phyloP scores from a whole-genome alignment of 2,329 filamentous ascomycete species.

The Dothidotthia symphoricarpi region DNA sequence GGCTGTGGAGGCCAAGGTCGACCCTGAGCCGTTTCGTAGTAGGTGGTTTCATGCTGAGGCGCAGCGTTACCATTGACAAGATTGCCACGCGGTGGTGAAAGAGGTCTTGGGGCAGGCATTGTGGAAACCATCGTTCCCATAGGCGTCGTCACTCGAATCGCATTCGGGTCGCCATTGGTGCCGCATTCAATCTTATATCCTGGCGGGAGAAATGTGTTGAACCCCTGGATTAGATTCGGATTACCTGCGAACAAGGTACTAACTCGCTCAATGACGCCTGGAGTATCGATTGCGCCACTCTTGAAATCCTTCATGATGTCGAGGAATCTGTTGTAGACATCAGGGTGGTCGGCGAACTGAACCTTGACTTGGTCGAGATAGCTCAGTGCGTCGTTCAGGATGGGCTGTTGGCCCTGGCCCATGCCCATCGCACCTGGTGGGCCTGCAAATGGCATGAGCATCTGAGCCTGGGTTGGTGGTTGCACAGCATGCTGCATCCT shows the following conservation, averaged over 20 bases:
- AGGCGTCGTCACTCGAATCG: conserved; percentile 93
- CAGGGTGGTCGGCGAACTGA: conserved; percentile 92
- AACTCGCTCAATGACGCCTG: conserved; percentile 93
- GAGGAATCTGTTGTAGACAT: conserved; percentile 94
- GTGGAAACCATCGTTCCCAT: conserved; percentile 96
- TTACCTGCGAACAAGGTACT: conserved; percentile 95
- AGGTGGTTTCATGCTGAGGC: conserved; percentile 43
- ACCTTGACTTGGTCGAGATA: conserved; percentile 99
- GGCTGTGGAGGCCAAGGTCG: conserved; percentile 44
- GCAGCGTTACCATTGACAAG: conserved; percentile 55
- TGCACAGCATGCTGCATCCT: conserved; percentile 62
- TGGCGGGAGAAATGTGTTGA: conserved; percentile 95
- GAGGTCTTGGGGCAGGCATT: conserved; percentile 59
- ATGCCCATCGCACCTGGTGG: conserved; percentile 56
- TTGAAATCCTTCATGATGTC: conserved; percentile 99
- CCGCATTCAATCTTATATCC: conserved; percentile 97
- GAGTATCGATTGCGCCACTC: conserved; percentile 97
- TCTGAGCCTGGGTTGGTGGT: conserved; percentile 53
- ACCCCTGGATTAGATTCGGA: conserved; percentile 92
- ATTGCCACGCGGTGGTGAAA: conserved; percentile 49
- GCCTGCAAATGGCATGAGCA: conserved; percentile 51
- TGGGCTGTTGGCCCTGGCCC: conserved; percentile 79
- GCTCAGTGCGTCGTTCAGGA: conserved; percentile 82
- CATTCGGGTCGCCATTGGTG: conserved; percentile 88
- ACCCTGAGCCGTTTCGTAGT: conserved; percentile 37